A percentile compares a stretch with the other conserved stretches of the same genome.
These are phyloP conservation scores for Annulohypoxylon moriforme DNA, from an alignment of 495 filamentous ascomycete species.

Conservation along the genomic window DNA sequence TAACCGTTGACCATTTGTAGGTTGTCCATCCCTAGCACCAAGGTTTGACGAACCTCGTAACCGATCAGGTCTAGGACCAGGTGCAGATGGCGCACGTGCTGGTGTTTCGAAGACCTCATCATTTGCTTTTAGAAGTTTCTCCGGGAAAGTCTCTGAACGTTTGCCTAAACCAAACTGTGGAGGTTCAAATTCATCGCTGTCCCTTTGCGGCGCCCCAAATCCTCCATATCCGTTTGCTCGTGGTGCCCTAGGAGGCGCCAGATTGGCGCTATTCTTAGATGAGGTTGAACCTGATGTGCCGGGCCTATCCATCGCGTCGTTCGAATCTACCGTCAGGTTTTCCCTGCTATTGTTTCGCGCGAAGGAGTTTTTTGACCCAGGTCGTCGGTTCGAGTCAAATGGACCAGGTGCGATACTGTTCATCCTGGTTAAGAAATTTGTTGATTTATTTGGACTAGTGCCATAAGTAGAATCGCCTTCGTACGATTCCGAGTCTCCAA, in stretches of 20 bases:
- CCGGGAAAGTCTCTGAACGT: slow-evolving; percentile 69
- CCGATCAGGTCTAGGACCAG: slow-evolving; percentile 53
- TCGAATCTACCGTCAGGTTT: slow-evolving; percentile 30
- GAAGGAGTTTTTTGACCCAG: slow-evolving; percentile 41
- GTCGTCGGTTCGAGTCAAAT: slow-evolving; percentile 61
- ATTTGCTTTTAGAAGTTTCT: slow-evolving; percentile 61
- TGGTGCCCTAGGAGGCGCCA: slow-evolving; percentile 52
- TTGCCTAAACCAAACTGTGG: slow-evolving; percentile 54
- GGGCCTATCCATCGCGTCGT: slow-evolving; percentile 48
- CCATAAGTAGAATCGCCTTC: slow-evolving; percentile 50
- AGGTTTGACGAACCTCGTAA: slow-evolving; percentile 49
- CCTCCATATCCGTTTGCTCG: slow-evolving; percentile 64
- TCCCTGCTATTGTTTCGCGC: slow-evolving; percentile 39
- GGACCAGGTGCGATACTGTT: slow-evolving; percentile 75
- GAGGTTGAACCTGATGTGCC: slow-evolving; percentile 57
- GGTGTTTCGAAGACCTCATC: slow-evolving; percentile 50
- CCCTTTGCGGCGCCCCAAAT: slow-evolving; percentile 54
- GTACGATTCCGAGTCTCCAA: slow-evolving; percentile 64
- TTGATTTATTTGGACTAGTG: slow-evolving; percentile 56
- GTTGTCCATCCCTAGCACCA: background rate
- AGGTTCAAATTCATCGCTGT: slow-evolving; percentile 48
- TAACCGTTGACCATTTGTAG: background rate
- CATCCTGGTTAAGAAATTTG: slow-evolving; percentile 68
- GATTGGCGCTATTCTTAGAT: slow-evolving; percentile 52
- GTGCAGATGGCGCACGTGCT: slow-evolving; percentile 61